Percentiles rank a stretch among this genome's conserved stretches.
These are phyloP conservation scores for Nothophoma quercina DNA, from an alignment of 2,329 filamentous ascomycete species.

Conservation along the genomic window DNA sequence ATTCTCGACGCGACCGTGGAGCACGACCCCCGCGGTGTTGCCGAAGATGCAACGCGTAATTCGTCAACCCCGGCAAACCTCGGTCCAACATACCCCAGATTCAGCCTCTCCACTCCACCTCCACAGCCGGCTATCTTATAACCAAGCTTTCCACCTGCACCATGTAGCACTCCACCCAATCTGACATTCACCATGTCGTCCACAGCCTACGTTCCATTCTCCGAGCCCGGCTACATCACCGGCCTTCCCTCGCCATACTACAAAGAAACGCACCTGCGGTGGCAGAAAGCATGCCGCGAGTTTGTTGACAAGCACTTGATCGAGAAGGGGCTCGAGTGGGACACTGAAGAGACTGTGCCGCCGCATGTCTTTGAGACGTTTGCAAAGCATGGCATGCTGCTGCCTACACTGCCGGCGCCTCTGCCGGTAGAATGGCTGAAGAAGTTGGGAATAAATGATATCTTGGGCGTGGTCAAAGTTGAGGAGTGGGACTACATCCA, in stretches of 20 bases:
- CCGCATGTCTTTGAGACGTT: slow-evolving; percentile 71
- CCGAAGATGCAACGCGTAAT: neutral
- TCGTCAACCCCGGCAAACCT: slow-evolving; percentile 13
- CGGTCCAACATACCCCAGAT: slow-evolving; percentile 20
- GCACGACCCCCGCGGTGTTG: too few species aligned
- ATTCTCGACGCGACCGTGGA: too few species aligned
- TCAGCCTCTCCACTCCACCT: slow-evolving; percentile 4
- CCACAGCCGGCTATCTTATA: slow-evolving; percentile 10
- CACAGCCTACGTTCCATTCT: slow-evolving; percentile 65
- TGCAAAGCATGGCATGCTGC: slow-evolving; percentile 70
- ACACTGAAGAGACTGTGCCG: slow-evolving; percentile 69
- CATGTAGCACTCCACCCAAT: neutral
- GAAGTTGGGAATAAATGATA: slow-evolving; percentile 69
- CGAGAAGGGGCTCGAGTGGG: slow-evolving; percentile 72
- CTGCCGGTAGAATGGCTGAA: slow-evolving; percentile 73
- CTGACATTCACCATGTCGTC: slow-evolving; percentile 35
- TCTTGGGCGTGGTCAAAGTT: slow-evolving; percentile 70
- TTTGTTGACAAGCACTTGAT: slow-evolving; percentile 71
- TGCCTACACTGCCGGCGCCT: slow-evolving; percentile 74
- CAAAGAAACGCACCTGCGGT: slow-evolving; percentile 68
- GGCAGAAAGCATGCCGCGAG: slow-evolving; percentile 72
- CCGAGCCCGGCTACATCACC: slow-evolving; percentile 74
- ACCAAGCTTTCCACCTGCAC: neutral
- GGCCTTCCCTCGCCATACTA: slow-evolving; percentile 77
- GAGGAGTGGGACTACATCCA: slow-evolving; percentile 80